phyloP scores from a whole-genome alignment of 441 rosid genomes.

The Kokia cookei region DNA sequence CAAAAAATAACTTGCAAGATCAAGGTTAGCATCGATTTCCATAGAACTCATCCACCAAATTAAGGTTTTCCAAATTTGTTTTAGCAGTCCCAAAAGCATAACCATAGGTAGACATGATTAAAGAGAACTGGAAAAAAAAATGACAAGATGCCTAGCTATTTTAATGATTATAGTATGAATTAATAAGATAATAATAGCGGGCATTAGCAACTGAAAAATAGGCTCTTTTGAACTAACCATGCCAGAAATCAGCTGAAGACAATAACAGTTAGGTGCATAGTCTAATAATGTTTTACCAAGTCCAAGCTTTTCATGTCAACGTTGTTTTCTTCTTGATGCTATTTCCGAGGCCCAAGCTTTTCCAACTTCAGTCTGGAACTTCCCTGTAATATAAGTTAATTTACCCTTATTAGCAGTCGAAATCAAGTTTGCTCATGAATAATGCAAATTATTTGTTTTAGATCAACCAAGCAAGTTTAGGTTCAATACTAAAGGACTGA shows the following conservation, averaged over 20 bases:
- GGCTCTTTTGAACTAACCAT: neutral
- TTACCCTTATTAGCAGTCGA: neutral
- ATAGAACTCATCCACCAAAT: too few species aligned
- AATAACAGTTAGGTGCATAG: neutral
- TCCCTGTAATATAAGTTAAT: conserved; percentile 44
- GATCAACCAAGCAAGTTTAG: neutral
- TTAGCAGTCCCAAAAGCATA: too few species aligned
- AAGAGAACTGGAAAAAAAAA: neutral
- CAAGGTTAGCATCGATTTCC: too few species aligned
- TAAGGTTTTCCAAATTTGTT: too few species aligned
- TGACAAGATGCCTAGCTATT: neutral
- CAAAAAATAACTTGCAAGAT: too few species aligned
- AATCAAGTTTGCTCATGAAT: neutral
- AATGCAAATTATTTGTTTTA: neutral
- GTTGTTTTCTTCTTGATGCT: conserved; percentile 61
- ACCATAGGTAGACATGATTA: too few species aligned
- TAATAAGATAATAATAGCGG: neutral
- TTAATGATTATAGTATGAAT: neutral
- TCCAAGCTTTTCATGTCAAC: conserved; percentile 13
- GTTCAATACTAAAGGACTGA: neutral
- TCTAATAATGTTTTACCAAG: neutral
- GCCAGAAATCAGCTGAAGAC: neutral
- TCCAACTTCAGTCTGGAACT: conserved; percentile 85
- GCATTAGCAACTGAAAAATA: neutral
- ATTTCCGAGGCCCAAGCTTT: conserved; percentile 92